phyloP scores from a whole-genome alignment of 495 filamentous ascomycete species.

The Sporormia fimetaria region DNA sequence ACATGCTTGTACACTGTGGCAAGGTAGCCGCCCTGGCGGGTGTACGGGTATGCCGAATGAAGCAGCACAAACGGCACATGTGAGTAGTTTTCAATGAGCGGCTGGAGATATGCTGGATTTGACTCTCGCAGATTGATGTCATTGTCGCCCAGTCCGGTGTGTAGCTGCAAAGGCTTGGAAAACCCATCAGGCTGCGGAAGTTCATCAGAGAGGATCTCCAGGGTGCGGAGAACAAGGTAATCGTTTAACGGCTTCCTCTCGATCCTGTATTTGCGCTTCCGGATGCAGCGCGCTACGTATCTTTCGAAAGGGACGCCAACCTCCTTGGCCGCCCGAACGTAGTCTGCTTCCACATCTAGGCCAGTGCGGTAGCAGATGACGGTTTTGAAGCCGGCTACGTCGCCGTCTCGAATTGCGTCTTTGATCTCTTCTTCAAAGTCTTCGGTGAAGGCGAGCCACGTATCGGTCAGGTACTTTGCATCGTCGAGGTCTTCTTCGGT shows the following conservation, averaged over 20 bases:
- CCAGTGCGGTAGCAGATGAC: constrained; percentile 78
- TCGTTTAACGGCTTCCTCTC: constrained; percentile 53
- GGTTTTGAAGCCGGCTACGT: constrained; percentile 76
- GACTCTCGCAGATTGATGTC: constrained; percentile 60
- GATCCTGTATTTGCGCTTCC: constrained; percentile 40
- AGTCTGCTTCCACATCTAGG: constrained; percentile 41
- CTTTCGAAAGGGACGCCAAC: constrained; percentile 23
- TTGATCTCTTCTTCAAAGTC: constrained; percentile 42
- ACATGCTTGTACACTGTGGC: constrained; percentile 71
- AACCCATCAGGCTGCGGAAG: constrained; percentile 14
- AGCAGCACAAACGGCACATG: constrained; percentile 66
- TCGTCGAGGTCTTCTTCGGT: constrained; percentile 21
- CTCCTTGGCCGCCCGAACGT: constrained; percentile 22
- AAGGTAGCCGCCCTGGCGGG: constrained; percentile 70
- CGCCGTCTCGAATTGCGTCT: constrained; percentile 46
- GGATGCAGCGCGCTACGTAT: constrained; percentile 23
- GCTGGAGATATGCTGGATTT: constrained; percentile 68
- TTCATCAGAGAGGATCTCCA: constrained; percentile 38
- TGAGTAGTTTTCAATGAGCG: constrained; percentile 57
- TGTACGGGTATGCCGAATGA: constrained; percentile 78
- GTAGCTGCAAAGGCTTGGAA: constrained; percentile 71
- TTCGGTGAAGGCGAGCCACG: constrained; percentile 33
- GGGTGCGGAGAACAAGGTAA: constrained; percentile 45
- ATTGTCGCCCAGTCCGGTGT: constrained; percentile 77
- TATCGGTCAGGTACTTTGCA: constrained; percentile 24